Conservation (phyloP, 345 rosid species). For the Hirschfeldia incana region DNA sequence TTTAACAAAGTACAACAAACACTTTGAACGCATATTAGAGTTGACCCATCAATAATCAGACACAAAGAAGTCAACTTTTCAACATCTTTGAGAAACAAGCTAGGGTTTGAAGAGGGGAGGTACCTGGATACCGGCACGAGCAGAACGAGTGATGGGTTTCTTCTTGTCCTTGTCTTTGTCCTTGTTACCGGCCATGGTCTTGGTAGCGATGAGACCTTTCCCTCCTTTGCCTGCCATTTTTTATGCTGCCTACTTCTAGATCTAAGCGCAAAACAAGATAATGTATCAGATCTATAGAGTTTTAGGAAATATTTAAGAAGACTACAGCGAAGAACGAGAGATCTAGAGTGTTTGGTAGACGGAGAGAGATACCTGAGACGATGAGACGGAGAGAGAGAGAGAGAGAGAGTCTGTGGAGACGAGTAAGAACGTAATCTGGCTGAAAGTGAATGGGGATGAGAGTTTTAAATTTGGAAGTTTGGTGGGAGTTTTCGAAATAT, state of each 20-base stretch:
- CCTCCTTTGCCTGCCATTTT: conserved; percentile 95
- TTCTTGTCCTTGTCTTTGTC: conserved; percentile 89
- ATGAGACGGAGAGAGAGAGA: conserved; percentile 1
- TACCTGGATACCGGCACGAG: conserved; percentile 99
- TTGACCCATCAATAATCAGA: background rate
- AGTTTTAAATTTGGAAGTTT: conserved; percentile 19
- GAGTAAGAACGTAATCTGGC: conserved; percentile 4
- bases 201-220: conserved; percentile 77
- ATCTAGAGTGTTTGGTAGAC: background rate
- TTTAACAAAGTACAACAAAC: background rate
- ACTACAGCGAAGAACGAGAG: background rate
- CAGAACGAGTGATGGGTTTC: conserved; percentile 79
- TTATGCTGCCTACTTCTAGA: background rate
- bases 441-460: conserved; percentile 2
- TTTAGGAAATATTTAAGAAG: background rate
- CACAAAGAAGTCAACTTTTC: conserved; percentile 1
- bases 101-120: conserved; percentile 9
- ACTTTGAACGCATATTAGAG: background rate
- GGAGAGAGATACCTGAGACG: conserved; percentile 25
- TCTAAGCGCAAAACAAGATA: conserved; percentile 9
- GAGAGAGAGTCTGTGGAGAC: background rate
- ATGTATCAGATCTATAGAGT: conserved; percentile 15
- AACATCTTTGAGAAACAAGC: background rate
- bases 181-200: conserved; percentile 81
- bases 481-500: conserved; percentile 37